A percentile compares a stretch with the other conserved stretches of the same genome.
Evolutionary conservation across 2,329 filamentous ascomycete genomes (phyloP).

Genomic region (Hirsutella thompsonii): DNA sequence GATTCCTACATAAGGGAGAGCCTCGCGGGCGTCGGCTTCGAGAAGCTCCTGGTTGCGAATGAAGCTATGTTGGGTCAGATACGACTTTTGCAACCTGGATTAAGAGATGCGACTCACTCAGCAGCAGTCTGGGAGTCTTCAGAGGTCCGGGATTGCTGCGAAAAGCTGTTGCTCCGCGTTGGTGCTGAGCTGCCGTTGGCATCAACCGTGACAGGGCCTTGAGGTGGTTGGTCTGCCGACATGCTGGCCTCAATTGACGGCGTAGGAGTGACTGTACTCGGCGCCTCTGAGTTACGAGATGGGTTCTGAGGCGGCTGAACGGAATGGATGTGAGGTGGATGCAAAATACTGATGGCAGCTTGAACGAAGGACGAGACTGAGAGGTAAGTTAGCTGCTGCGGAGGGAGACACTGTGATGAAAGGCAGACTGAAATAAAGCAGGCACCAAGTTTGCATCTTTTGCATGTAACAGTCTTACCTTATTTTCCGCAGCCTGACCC

Average conservation of each 20-base stretch:
- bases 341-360: no score
- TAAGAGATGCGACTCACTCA: slow-evolving; percentile 35
- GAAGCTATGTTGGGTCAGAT: slow-evolving; percentile 41
- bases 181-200: slow-evolving; percentile 10
- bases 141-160: slow-evolving; percentile 40
- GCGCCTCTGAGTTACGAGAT: neutral
- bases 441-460: no score
- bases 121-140: slow-evolving; percentile 60
- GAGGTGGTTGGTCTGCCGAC: slow-evolving; percentile 23
- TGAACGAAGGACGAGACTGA: no score
- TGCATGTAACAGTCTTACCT: no score
- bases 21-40: slow-evolving; percentile 90
- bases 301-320: no score
- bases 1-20: slow-evolving; percentile 68
- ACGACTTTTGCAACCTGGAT: no score
- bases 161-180: slow-evolving; percentile 44
- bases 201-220: slow-evolving; percentile 12
- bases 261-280: neutral
- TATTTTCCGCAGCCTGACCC: no score
- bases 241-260: slow-evolving; percentile 7
- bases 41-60: slow-evolving; percentile 81
- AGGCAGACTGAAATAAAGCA: no score
- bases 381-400: no score
- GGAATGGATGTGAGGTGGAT: neutral
- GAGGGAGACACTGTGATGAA: no score